Evolutionary conservation across 2,329 filamentous ascomycete genomes (phyloP), one percentile per base, ranked within the genome.

Genomic region (Shiraia bambusicola): DNA sequence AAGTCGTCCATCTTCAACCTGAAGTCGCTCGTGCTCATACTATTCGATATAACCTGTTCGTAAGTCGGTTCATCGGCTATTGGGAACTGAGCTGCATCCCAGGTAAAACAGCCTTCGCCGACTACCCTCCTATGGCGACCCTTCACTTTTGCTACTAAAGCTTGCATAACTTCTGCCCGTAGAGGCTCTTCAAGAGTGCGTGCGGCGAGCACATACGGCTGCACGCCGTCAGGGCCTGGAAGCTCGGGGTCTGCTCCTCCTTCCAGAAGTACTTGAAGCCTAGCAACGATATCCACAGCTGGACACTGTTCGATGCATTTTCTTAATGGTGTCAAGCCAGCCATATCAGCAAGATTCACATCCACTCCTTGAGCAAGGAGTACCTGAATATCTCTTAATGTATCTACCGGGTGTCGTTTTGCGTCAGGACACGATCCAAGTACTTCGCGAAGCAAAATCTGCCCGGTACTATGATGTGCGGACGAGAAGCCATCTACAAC

Each of bases 211-310:
- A 55, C 36, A 29, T 60, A 63, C 2, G 58, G 61, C 14, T 45
- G 50, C 3, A 55, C 35, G 4, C 54, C 54, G 26, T 58, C 51
- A 2, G 38, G 12, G 15, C 58, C 56, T 37, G 48, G 49, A 9
- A 49, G 33, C 34, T 65, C 59, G 1, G 62, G 58, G 33, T 67
- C 56, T 10, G 64, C 65, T n/a, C 65, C 63, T 1, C 43, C 49
- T 10, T 59, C 47, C 4, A 68, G 52, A 10, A 68, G 54, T 9
- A 56, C 37, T 14, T 47, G 51, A 1, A 63, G 29, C n/a, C 61
- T 37, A 1, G 49, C 37, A 1, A 64, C 40, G 2, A 68, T 47
- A 30, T 68, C 63, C 4, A 57, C 51, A 13, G 58, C 48, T 3
- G 60, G 56, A 14, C 58, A 61, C 11, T 49, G 48, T 14, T 61